A percentile compares a stretch with the other conserved stretches of the same genome.
These are phyloP conservation scores for Penicillium frequentans DNA, from an alignment of 2,329 filamentous ascomycete species.

Conservation along the genomic window DNA sequence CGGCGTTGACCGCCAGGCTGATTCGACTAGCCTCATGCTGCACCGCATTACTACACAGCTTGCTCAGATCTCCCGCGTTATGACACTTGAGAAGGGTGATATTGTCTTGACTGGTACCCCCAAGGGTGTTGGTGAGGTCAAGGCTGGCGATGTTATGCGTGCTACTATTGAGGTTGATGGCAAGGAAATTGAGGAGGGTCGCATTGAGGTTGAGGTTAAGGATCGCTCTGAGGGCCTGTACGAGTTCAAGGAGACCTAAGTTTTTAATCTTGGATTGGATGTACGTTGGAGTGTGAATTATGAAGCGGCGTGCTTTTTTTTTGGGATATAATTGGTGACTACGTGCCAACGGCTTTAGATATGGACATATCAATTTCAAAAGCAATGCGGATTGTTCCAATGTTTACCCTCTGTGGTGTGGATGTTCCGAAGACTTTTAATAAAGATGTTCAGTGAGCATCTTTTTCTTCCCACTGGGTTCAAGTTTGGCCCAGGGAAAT, in stretches of 20 bases:
- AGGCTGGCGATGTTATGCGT: constrained; percentile 81
- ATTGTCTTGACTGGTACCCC: constrained; percentile 96
- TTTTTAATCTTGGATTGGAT: background rate
- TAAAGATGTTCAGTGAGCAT: too few species aligned
- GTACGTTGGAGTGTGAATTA: background rate
- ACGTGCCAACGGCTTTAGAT: background rate
- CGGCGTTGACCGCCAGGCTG: constrained; percentile 72
- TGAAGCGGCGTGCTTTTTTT: background rate
- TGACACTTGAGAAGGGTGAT: constrained; percentile 90
- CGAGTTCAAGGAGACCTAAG: constrained; percentile 69
- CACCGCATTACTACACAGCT: constrained; percentile 85
- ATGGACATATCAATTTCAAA: background rate
- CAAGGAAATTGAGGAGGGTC: constrained; percentile 79
- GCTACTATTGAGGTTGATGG: constrained; percentile 78
- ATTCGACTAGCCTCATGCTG: constrained; percentile 92
- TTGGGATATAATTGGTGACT: background rate
- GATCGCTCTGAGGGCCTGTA: constrained; percentile 72
- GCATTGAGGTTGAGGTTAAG: constrained; percentile 78
- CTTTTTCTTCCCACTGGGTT: too few species aligned
- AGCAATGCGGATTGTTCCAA: background rate
- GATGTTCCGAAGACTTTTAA: too few species aligned
- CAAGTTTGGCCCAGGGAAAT: too few species aligned
- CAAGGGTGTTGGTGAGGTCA: constrained; percentile 87
- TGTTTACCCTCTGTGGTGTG: background rate
- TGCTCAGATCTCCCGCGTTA: constrained; percentile 89